These are phyloP conservation scores for Aureobasidium sp. DNA, from an alignment of 2,329 filamentous ascomycete genomes.

Conservation along the genomic window DNA sequence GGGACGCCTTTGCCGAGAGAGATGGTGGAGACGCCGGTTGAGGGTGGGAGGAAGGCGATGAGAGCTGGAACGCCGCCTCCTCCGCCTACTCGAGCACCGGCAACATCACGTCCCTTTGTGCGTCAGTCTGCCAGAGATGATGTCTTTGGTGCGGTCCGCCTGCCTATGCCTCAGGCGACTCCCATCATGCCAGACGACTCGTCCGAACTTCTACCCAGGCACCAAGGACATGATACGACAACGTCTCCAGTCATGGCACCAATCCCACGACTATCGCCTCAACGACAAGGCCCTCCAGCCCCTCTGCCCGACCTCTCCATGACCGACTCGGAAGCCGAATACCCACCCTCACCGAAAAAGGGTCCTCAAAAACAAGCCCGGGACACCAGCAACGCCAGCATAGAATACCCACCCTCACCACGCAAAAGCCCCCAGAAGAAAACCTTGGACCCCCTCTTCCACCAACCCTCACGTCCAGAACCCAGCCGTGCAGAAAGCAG, in stretches of 20 bases:
- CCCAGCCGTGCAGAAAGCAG: slow-evolving; percentile 20
- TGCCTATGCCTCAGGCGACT: background rate
- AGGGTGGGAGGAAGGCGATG: slow-evolving; percentile 18
- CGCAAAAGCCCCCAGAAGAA: slow-evolving; percentile 21
- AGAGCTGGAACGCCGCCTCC: slow-evolving; percentile 14
- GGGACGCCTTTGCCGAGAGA: slow-evolving; percentile 11
- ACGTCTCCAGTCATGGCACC: slow-evolving; percentile 30
- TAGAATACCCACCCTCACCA: slow-evolving; percentile 28
- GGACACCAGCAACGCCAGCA: background rate
- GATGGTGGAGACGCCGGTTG: slow-evolving; percentile 16
- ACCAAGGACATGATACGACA: slow-evolving; percentile 29
- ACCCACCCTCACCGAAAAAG: slow-evolving; percentile 29
- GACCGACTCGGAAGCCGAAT: slow-evolving; percentile 26
- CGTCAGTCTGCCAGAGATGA: slow-evolving; percentile 21
- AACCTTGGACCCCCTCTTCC: background rate
- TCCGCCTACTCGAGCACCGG: slow-evolving; percentile 18
- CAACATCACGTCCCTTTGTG: slow-evolving; percentile 14
- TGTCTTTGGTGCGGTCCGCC: slow-evolving; percentile 14
- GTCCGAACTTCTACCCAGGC: slow-evolving; percentile 23
- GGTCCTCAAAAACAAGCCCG: slow-evolving; percentile 15
- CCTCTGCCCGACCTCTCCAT: slow-evolving; percentile 25
- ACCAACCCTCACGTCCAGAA: background rate
- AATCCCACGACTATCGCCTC: slow-evolving; percentile 21
- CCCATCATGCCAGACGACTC: slow-evolving; percentile 21
- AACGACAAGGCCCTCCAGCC: slow-evolving; percentile 20